These are phyloP conservation scores for Lophiostoma macrostomum DNA, from an alignment of 495 filamentous ascomycete genomes.

Conservation along the genomic window DNA sequence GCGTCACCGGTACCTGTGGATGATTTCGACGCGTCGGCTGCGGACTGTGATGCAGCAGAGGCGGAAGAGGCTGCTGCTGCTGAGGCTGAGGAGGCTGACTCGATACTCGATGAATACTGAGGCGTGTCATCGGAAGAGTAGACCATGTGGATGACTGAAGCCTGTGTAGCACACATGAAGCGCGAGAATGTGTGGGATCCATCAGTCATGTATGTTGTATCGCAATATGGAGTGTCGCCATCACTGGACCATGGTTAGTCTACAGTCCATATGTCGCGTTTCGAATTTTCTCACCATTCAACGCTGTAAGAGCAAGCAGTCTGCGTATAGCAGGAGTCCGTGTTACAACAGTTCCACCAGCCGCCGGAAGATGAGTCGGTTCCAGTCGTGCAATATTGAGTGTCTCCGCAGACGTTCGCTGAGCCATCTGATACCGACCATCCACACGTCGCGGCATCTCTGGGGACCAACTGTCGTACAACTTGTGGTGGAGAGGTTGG, in stretches of 20 bases:
- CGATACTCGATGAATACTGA: slow-evolving; percentile 2
- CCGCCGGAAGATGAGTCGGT: not conserved
- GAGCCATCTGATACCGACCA: slow-evolving; percentile 4
- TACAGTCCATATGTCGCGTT: not conserved
- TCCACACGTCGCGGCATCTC: slow-evolving; percentile 9
- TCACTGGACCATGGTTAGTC: not conserved
- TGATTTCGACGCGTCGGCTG: not conserved
- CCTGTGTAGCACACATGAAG: slow-evolving; percentile 12
- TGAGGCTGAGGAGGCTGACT: slow-evolving; percentile 3
- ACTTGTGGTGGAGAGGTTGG: slow-evolving; percentile 10
- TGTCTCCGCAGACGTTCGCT: slow-evolving; percentile 1
- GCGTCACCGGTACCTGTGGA: not conserved
- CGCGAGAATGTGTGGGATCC: slow-evolving; percentile 7
- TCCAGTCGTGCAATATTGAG: slow-evolving; percentile 5
- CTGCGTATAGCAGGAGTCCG: slow-evolving; percentile 1
- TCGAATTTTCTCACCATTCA: slow-evolving; percentile 2
- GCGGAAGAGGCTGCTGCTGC: not conserved
- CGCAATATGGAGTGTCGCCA: slow-evolving; percentile 4
- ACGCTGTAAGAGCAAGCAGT: not conserved
- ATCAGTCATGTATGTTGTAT: slow-evolving; percentile 8
- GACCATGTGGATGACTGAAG: slow-evolving; percentile 4
- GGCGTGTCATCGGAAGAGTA: slow-evolving; percentile 4
- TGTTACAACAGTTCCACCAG: slow-evolving; percentile 17
- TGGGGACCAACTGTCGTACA: not conserved
- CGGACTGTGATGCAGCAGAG: not conserved